phyloP scores from a whole-genome alignment of 139 green algal species.

The Chlorella sp. region DNA sequence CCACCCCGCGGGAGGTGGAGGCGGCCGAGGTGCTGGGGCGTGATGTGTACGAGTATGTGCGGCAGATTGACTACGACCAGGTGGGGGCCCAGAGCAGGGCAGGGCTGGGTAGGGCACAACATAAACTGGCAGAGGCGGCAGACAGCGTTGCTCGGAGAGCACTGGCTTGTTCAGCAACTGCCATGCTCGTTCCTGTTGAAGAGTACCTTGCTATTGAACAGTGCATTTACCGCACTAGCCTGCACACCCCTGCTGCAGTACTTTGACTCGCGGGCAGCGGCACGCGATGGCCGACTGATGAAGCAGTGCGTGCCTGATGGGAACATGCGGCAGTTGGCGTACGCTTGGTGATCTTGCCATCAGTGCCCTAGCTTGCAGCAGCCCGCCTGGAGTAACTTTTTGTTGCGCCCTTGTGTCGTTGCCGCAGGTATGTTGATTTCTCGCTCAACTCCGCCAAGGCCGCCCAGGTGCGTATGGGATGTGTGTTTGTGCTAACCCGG shows the following conservation, averaged over 20 bases:
- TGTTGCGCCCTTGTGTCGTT: no score
- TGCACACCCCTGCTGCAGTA: slow-evolving; percentile 21
- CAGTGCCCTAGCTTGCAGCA: no score
- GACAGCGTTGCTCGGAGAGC: neutral
- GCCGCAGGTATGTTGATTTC: slow-evolving; percentile 42
- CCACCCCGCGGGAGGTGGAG: neutral
- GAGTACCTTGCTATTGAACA: no score
- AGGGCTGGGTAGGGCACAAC: neutral
- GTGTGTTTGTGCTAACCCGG: neutral
- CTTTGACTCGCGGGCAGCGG: slow-evolving; percentile 45
- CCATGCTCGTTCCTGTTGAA: neutral
- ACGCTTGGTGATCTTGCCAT: no score
- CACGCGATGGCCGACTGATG: slow-evolving; percentile 29
- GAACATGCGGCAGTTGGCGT: no score
- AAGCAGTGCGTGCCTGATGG: slow-evolving; percentile 31
- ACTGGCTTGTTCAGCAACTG: neutral
- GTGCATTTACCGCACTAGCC: neutral
- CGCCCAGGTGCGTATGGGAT: neutral
- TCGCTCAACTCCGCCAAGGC: slow-evolving; percentile 25
- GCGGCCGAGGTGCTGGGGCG: slow-evolving; percentile 26
- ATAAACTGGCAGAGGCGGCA: neutral
- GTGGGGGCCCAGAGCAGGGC: neutral
- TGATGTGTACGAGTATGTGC: slow-evolving; percentile 47
- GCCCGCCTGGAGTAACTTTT: no score
- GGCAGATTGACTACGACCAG: slow-evolving; percentile 38